Evolutionary conservation across 2,329 filamentous ascomycete genomes (phyloP), one percentile per base, ranked within the genome.

Genomic region (Huntiella moniliformis): DNA sequence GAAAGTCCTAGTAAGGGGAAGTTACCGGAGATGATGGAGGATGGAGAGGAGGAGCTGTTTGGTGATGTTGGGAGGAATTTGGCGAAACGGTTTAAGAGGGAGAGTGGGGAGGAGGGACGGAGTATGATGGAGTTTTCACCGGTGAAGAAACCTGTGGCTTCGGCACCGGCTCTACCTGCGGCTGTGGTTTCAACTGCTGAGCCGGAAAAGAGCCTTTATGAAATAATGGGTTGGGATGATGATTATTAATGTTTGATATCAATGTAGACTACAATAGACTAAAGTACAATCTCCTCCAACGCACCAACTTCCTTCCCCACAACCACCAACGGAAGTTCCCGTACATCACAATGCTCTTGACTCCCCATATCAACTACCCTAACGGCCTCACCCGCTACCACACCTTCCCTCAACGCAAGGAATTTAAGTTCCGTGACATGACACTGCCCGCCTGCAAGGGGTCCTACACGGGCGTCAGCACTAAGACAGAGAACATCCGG

Each of bases 301-400:
- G 34, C 22, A 28, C 22, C 22, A 28, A 28, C 37, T 10, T 36
- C 32, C 8, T 42, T 35, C 49, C 65, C 61, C 12, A 79, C 68
- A 45, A 84, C 61, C 53, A 85, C 73, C 38, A 71, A 75, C 0
- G 83, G 83, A 52, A 91, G 57, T 51, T 88, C 79, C 50, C 73
- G 70, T 46, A 87, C 76, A 58, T 88, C 82, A 3, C 83, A 77
- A 56, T 82, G 79, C 61, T 87, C 81, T 55, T 83, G 77, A 32
- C 74, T 81, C 16, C 67, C 73, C 50, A 88, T 57, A 58, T 91
- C 83, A 3, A 87, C 67, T 1, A 88, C 73, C 42, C 81, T 67
- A 15, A 88, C 67, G 2, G 77, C 77, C 53, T 87, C 82, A 2
- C 88, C 60, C n/a, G 70, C 68, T 28, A 83, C 67, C 31, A 83